These are phyloP conservation scores for Hypocreales sp. DNA, from an alignment of 2,329 filamentous ascomycete species.

Conservation along the genomic window DNA sequence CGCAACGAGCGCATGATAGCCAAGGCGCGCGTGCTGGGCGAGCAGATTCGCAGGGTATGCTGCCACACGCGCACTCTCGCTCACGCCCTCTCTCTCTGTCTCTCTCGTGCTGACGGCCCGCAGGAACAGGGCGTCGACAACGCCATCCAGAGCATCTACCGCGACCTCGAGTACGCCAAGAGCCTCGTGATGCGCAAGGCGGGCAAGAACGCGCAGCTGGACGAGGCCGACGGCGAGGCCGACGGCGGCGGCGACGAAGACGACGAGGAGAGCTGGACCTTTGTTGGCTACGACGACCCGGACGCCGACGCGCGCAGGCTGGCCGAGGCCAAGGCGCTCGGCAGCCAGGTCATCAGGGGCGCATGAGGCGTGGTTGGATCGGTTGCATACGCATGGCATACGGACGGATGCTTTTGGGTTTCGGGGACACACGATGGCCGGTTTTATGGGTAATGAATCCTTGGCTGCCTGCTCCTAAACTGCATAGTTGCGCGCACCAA, in stretches of 20 bases:
- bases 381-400: too few species aligned
- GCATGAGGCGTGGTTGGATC: too few species aligned
- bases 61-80: not conserved
- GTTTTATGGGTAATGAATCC: not conserved
- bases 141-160: conserved; percentile 85
- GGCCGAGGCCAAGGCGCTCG: conserved; percentile 9
- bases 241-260: conserved; percentile 45
- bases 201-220: conserved; percentile 28
- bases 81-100: not conserved
- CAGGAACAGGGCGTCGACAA: conserved; percentile 82
- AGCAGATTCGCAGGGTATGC: conserved; percentile 68
- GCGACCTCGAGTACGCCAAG: conserved; percentile 85
- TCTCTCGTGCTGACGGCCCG: conserved; percentile 11
- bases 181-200: conserved; percentile 58
- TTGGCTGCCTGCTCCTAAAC: too few species aligned
- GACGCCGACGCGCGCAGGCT: conserved; percentile 27
- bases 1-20: conserved; percentile 82
- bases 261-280: conserved; percentile 74
- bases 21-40: conserved; percentile 68
- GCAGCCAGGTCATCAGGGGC: conserved; percentile 6
- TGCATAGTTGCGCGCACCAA: too few species aligned
- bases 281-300: conserved; percentile 48
- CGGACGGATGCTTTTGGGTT: too few species aligned
- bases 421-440: too few species aligned
- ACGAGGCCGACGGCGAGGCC: conserved; percentile 31